Conservation (phyloP, 768 basidiomycete genomes). For the Boletus rubroflammeus region DNA sequence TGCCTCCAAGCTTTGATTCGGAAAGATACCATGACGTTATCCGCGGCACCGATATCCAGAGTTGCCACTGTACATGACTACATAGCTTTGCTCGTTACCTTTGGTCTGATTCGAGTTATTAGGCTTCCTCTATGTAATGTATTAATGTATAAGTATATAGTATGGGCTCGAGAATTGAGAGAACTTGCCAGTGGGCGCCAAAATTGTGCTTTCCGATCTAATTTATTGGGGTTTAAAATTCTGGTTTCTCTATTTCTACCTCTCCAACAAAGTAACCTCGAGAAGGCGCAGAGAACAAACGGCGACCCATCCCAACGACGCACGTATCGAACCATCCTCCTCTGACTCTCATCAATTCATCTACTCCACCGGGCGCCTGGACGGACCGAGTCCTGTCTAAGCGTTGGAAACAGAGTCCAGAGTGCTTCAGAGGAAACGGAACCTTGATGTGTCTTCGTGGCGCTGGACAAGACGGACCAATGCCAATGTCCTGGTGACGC, state of each 20-base stretch:
- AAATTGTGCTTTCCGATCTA: not conserved
- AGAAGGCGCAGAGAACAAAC: not conserved
- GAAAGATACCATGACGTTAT: not conserved
- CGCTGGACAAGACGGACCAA: too few relatives aligned
- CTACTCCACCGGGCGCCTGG: not conserved
- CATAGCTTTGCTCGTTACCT: not conserved
- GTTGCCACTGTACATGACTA: not conserved
- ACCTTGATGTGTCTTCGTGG: too few relatives aligned
- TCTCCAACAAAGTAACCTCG: not conserved
- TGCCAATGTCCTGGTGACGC: too few relatives aligned
- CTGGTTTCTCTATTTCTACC: too few relatives aligned
- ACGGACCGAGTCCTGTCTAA: too few relatives aligned
- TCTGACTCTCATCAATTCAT: not conserved
- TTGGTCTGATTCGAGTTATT: not conserved
- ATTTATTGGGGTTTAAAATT: too few relatives aligned
- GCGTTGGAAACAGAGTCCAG: too few relatives aligned
- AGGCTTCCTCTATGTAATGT: not conserved
- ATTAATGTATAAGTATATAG: not conserved
- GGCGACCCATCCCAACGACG: not conserved
- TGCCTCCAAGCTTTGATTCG: conserved; percentile 1
- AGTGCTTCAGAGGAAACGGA: too few relatives aligned
- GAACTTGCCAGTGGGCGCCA: not conserved
- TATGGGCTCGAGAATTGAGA: not conserved
- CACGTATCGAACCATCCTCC: too few relatives aligned
- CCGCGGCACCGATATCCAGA: not conserved